Evolutionary conservation across 345 rosid genomes (phyloP).

Genomic region (Noccaea caerulescens): DNA sequence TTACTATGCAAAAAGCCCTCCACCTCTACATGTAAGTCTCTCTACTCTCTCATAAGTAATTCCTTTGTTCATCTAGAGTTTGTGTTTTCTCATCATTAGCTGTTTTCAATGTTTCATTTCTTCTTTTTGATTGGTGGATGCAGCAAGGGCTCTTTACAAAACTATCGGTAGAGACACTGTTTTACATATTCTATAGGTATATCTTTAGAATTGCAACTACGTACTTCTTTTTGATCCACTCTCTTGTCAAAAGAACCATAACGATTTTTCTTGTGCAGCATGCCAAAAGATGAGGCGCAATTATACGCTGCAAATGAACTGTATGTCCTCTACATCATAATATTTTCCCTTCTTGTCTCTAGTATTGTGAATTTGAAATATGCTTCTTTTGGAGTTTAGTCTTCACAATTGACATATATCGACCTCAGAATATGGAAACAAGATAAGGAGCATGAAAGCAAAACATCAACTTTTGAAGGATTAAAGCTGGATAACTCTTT

Average conservation of each 20-base stretch:
- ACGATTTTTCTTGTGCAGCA: slow-evolving; percentile 56
- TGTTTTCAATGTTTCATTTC: background rate
- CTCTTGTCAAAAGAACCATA: slow-evolving; percentile 23
- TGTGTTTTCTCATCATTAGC: slow-evolving; percentile 17
- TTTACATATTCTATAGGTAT: slow-evolving; percentile 88
- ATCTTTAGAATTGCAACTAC: slow-evolving; percentile 10
- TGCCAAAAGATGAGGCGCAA: slow-evolving; percentile 96
- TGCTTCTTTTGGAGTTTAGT: background rate
- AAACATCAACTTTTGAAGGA: slow-evolving; percentile 18
- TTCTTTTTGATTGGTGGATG: slow-evolving; percentile 42
- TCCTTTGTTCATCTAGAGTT: background rate
- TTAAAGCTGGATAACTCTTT: slow-evolving; percentile 9
- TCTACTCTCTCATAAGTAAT: slow-evolving; percentile 19
- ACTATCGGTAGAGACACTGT: slow-evolving; percentile 68
- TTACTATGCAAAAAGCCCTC: slow-evolving; percentile 72
- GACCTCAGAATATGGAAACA: background rate
- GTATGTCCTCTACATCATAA: slow-evolving; percentile 48
- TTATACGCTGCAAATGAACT: slow-evolving; percentile 89
- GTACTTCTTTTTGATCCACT: slow-evolving; percentile 9
- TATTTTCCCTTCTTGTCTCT: background rate
- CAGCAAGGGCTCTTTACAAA: slow-evolving; percentile 82
- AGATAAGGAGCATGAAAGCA: slow-evolving; percentile 12
- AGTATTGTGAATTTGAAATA: slow-evolving; percentile 1
- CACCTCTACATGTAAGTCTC: slow-evolving; percentile 65
- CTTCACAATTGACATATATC: slow-evolving; percentile 1